Conservation (phyloP, 345 rosid species). For the Mangifera indica region DNA sequence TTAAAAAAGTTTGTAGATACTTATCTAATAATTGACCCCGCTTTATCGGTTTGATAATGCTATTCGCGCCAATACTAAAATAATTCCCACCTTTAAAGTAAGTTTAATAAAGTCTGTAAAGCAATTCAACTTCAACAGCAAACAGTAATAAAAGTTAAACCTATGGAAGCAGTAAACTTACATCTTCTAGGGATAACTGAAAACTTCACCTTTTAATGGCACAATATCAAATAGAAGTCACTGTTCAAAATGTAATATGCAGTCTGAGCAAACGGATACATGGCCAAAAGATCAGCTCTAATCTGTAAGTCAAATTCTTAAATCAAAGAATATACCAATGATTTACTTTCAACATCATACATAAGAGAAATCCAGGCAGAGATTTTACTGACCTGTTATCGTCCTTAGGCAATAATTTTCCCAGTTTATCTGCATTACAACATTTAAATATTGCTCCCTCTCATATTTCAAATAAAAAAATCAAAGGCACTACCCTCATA, state of each 20-base stretch:
- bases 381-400: not conserved
- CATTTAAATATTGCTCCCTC: not conserved
- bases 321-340: conserved; percentile 1
- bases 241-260: not conserved
- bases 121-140: not conserved
- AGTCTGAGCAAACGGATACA: not conserved
- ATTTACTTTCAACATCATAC: not conserved
- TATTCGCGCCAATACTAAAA: no score
- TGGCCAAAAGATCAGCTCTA: not conserved
- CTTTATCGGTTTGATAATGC: no score
- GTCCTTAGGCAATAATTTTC: not conserved
- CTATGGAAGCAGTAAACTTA: not conserved
- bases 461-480: conserved; percentile 9
- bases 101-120: no score
- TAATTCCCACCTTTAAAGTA: no score
- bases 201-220: not conserved
- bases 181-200: not conserved
- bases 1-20: no score
- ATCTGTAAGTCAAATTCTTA: not conserved
- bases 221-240: not conserved
- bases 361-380: not conserved
- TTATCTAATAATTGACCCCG: no score
- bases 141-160: not conserved
- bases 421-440: not conserved
- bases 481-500: not conserved